These are phyloP conservation scores for Pisolithus albus DNA, from an alignment of 768 basidiomycete species.

Conservation along the genomic window DNA sequence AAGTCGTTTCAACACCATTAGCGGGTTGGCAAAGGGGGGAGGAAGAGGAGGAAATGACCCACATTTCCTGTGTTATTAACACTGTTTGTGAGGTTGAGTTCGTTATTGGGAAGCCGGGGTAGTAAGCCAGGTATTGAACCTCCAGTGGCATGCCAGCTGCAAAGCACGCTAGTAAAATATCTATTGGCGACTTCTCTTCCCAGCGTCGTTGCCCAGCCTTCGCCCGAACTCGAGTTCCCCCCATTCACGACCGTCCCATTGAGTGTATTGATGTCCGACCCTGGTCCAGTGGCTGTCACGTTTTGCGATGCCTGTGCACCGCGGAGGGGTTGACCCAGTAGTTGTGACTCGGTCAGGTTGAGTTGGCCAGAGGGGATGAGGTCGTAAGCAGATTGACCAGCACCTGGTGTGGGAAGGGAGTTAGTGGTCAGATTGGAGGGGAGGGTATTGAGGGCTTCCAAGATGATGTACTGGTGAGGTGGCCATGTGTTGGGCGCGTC, in stretches of 20 bases:
- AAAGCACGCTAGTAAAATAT: constrained; percentile 75
- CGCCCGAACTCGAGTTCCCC: constrained; percentile 51
- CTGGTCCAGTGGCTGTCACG: constrained; percentile 44
- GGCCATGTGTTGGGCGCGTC: constrained; percentile 90
- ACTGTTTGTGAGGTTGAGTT: constrained; percentile 65
- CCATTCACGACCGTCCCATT: constrained; percentile 59
- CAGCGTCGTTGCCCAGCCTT: constrained; percentile 61
- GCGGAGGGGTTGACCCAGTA: constrained; percentile 61
- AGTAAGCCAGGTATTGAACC: constrained; percentile 71
- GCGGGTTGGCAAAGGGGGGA: not conserved
- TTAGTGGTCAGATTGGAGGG: constrained; percentile 63
- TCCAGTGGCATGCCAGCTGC: constrained; percentile 89
- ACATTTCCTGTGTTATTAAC: constrained; percentile 68
- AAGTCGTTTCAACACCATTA: not conserved
- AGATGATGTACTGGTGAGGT: constrained; percentile 73
- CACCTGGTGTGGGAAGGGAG: constrained; percentile 43
- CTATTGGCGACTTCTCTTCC: constrained; percentile 76
- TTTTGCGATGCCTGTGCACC: constrained; percentile 31
- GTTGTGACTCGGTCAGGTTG: constrained; percentile 58
- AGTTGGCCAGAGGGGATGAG: constrained; percentile 78
- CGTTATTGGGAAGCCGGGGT: constrained; percentile 58
- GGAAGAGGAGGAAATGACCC: constrained; percentile 21
- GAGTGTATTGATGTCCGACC: constrained; percentile 54
- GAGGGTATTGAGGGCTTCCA: constrained; percentile 69
- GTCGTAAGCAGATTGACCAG: constrained; percentile 52